Base-by-base conservation (phyloP, 768 basidiomycete genomes). In the Lactarius sanguifluus region DNA sequence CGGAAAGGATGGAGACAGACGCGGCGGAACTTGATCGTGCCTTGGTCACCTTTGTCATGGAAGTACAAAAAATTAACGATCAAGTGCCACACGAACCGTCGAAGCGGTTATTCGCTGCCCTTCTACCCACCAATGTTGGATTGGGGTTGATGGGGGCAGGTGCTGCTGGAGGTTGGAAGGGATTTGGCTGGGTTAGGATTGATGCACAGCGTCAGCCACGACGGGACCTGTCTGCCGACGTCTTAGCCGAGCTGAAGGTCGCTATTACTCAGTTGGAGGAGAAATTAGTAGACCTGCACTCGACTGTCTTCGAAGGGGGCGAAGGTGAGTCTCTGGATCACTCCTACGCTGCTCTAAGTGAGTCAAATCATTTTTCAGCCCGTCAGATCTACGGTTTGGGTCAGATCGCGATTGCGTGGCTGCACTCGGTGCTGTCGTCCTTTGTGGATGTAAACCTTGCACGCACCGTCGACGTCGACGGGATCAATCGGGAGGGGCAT, bases 101-200 rank as follows among this genome's bases (percentile, higher is more conserved):
- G 13, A 88, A 87, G 72, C 83, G 89, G 32, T 70, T 91, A 30
- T 78, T 81, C 34, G 91, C 87, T 9, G 82, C 82, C 16, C 86
- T 91, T 69, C 79, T 81, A 23, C 82, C 86, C 0, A 77, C 79
- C 15, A 85, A 89, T 69, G 77, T 94, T 55, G 94, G 94, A 0
- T 75, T 87, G 20, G 90, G 92, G 18, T 80, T 92, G n/a, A 83
- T 91, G 41, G 94, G 94, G 20, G 91, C 87, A 4, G 93, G 94
- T 5, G 79, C 81, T 60, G 92, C 82, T 28, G 92, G 83, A 10
- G 79, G 80, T 25, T 95, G 93, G 93, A 90, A 86, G 70, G 94
- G 92, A 15, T 91, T 92, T 69, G 94, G 94, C 40, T 95, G 88
- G 83, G 84, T 90, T 50, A 80, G 84, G 30, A 74, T 83, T 45